Conservation (phyloP, 768 basidiomycete genomes). For the Xerocomellus amylosporus region DNA sequence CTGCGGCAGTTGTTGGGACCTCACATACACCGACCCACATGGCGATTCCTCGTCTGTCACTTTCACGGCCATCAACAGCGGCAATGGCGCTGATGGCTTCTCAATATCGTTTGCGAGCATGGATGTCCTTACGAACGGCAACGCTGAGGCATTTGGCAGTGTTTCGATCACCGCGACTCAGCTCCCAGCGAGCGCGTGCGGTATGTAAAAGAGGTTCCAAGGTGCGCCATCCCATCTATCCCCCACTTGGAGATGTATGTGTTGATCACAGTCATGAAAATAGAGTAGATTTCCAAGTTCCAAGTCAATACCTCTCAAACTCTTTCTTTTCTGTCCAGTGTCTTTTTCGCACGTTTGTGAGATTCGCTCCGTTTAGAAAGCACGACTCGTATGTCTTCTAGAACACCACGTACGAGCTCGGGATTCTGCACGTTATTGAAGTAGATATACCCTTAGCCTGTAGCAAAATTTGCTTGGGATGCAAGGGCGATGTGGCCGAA, state of each 20-base stretch:
- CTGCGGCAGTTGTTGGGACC: no score
- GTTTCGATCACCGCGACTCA: slow-evolving; percentile 22
- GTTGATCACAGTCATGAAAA: background rate
- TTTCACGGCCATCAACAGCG: no score
- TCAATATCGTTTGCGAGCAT: slow-evolving; percentile 34
- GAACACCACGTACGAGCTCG: background rate
- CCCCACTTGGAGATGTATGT: no score
- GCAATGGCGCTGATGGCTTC: slow-evolving; percentile 28
- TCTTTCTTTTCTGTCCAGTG: background rate
- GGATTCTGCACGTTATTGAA: background rate
- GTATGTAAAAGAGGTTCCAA: background rate
- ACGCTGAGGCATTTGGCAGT: slow-evolving; percentile 31
- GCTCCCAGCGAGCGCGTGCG: slow-evolving; percentile 13
- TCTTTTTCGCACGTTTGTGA: background rate
- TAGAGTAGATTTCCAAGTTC: background rate
- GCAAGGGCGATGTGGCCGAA: background rate
- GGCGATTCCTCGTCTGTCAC: no score
- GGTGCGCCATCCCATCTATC: background rate
- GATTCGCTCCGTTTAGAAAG: background rate
- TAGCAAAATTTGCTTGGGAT: no score
- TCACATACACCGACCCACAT: no score
- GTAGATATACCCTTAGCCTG: no score
- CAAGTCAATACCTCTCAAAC: background rate
- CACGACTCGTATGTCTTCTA: background rate
- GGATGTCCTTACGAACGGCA: slow-evolving; percentile 35